A percentile compares a stretch with the other conserved stretches of the same genome.
phyloP scores from a whole-genome alignment of 441 rosid genomes.

The Flueggea neowawraea region DNA sequence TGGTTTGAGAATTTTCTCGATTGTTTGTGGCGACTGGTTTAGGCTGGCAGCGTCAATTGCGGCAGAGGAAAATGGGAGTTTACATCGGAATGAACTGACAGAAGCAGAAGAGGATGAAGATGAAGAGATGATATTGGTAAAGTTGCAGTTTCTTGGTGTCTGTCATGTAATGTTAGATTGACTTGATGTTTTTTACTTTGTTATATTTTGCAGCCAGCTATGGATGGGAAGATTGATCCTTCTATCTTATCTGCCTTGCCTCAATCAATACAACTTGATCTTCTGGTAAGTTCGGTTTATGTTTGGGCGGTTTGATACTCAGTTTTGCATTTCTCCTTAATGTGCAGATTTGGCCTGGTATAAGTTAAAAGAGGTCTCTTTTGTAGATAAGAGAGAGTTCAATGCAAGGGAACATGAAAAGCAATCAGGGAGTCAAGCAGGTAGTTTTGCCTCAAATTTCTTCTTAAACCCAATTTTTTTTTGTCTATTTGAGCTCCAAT shows the following conservation, averaged over 20 bases:
- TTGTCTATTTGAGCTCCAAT: background rate
- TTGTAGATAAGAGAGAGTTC: slow-evolving; percentile 69
- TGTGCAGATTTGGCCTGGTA: slow-evolving; percentile 4
- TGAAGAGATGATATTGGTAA: slow-evolving; percentile 69
- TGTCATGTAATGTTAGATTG: background rate
- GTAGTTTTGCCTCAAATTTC: slow-evolving; percentile 16
- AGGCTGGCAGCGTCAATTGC: slow-evolving; percentile 73
- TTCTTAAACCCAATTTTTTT: background rate
- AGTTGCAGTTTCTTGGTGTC: background rate
- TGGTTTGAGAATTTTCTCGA: slow-evolving; percentile 12
- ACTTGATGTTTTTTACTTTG: background rate
- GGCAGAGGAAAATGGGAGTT: slow-evolving; percentile 51
- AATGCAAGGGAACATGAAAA: slow-evolving; percentile 69
- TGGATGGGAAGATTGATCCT: slow-evolving; percentile 70
- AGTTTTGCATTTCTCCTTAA: slow-evolving; percentile 16
- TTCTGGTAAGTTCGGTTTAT: slow-evolving; percentile 74
- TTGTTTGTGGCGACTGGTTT: slow-evolving; percentile 29
- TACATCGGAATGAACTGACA: slow-evolving; percentile 35
- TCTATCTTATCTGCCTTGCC: slow-evolving; percentile 90
- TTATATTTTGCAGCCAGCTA: slow-evolving; percentile 47
- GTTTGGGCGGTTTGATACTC: slow-evolving; percentile 9
- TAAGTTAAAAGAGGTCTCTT: slow-evolving; percentile 4
- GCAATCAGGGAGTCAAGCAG: slow-evolving; percentile 70
- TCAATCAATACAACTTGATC: slow-evolving; percentile 80
- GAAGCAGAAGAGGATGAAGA: slow-evolving; percentile 36